phyloP scores from a whole-genome alignment of 768 basidiomycete genomes.

The Psilocybe cyanescens region DNA sequence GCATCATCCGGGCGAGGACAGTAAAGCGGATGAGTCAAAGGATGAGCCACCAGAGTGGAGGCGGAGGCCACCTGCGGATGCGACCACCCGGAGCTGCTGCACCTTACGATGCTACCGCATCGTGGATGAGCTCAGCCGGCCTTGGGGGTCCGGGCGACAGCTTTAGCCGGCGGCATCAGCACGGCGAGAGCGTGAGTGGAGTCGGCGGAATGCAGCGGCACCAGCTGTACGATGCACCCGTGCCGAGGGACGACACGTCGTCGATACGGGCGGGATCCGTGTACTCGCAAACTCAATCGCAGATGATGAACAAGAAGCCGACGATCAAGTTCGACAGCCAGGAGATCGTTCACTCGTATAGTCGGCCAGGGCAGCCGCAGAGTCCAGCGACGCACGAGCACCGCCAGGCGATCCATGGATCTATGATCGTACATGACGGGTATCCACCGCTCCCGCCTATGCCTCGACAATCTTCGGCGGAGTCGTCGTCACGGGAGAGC shows the following conservation, averaged over 20 bases:
- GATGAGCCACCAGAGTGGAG: constrained; percentile 32
- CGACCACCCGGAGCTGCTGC: constrained; percentile 41
- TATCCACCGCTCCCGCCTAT: constrained; percentile 38
- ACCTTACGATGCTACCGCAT: constrained; percentile 33
- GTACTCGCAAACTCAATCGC: constrained; percentile 28
- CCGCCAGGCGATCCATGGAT: constrained; percentile 41
- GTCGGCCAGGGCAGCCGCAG: constrained; percentile 53
- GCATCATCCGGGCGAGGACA: constrained; percentile 78
- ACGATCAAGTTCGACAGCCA: constrained; percentile 80
- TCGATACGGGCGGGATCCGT: constrained; percentile 44
- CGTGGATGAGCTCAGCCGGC: constrained; percentile 26
- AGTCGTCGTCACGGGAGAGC: constrained; percentile 4
- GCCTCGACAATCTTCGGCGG: constrained; percentile 14
- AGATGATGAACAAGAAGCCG: constrained; percentile 43
- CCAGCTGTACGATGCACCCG: constrained; percentile 88
- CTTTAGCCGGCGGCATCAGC: neutral
- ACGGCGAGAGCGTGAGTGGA: neutral
- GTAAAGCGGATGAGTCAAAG: constrained; percentile 51
- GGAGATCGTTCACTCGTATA: constrained; percentile 79
- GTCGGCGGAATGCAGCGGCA: constrained; percentile 69
- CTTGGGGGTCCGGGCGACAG: constrained; percentile 1
- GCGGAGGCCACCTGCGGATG: constrained; percentile 26
- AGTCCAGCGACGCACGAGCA: constrained; percentile 52
- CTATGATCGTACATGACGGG: constrained; percentile 23
- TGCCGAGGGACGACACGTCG: constrained; percentile 53